These are phyloP conservation scores for Alternaria ethzedia DNA, from an alignment of 2,329 filamentous ascomycete genomes.

Conservation along the genomic window DNA sequence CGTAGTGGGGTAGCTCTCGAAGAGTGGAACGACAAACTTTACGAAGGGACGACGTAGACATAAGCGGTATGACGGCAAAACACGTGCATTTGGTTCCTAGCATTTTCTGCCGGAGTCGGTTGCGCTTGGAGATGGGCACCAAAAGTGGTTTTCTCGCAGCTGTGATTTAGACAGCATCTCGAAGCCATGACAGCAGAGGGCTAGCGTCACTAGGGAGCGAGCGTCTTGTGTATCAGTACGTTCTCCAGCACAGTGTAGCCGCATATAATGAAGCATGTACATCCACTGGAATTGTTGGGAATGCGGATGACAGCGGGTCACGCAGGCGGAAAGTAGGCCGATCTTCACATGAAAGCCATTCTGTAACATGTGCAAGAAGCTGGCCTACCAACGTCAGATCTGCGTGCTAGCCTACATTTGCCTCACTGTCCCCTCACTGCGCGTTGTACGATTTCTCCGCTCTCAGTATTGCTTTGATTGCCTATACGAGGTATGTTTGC, in stretches of 20 bases:
- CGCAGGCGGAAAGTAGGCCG: constrained; percentile 23
- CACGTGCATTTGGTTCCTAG: constrained; percentile 37
- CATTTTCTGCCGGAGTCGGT: constrained; percentile 42
- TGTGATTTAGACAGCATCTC: constrained; percentile 22
- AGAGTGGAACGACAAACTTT: constrained; percentile 15
- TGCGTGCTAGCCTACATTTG: constrained; percentile 12
- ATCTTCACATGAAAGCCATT: constrained; percentile 38
- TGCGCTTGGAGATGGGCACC: constrained; percentile 34
- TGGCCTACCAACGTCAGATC: constrained; percentile 16
- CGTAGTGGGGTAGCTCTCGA: constrained; percentile 5
- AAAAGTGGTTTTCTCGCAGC: constrained; percentile 25
- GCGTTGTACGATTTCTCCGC: constrained; percentile 5
- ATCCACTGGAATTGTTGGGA: constrained; percentile 21
- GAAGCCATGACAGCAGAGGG: constrained; percentile 18
- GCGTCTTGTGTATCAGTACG: constrained; percentile 21
- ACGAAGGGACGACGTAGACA: constrained; percentile 23
- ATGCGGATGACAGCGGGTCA: constrained; percentile 18
- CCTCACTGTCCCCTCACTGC: constrained; percentile 14
- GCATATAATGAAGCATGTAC: constrained; percentile 32
- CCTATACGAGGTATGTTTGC: constrained; percentile 35
- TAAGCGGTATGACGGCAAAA: constrained; percentile 22
- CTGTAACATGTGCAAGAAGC: constrained; percentile 15
- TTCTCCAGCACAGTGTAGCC: constrained; percentile 25
- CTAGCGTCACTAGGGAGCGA: constrained; percentile 19
- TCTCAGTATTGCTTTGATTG: constrained; percentile 16